Base-by-base conservation (phyloP, 1,284 basidiomycete species). In the Tetrapyrgos nigripes region DNA sequence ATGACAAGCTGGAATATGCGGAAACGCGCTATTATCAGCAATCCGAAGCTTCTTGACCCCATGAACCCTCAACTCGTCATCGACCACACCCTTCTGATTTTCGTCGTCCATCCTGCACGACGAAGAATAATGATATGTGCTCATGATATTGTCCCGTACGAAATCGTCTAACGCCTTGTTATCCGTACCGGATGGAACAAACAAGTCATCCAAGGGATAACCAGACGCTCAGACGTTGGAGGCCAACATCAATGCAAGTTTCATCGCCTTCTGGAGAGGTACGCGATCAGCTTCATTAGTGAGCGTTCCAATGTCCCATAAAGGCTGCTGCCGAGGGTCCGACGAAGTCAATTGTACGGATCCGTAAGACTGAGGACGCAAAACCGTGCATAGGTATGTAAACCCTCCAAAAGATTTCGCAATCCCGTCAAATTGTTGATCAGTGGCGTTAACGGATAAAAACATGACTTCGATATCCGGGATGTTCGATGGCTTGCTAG, bases 11-110 rank as follows among this genome's bases (percentile, higher is more conserved):
- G 72, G 64, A 21, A 74, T 68, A 33, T 68, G 62, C 13, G 78
- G 78, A 59, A 82, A 78, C 6, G 80, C 66, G 26, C 70, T 74
- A 24, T 77, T 73, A 55, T 82, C 80, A 35, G 71, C 75, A 26
- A 81, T 68, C 1, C 79, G 67, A 57, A 83, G 61, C 5, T 76
- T 74, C 5, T 60, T 57, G 1, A 76, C 66, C 1, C 85, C 84
- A 57, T 83, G 78, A 19, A 88, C 83, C 14, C 70, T 64, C 53
- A 87, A 68, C 61, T 78, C 66, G 8, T 78, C 66, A 57, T 87
- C 83, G 9, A 86, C 75, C 0, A 86, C 84, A 1, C 80, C 81
- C 0, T 50, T 26, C 44, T 71, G 70, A 33, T 69, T 50, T 46
- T 68, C 72, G 6, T 66, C 67, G 17, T 75, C 81, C 76, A 77